phyloP scores from a whole-genome alignment of 495 filamentous ascomycete species.

The Cryomyces minteri region DNA sequence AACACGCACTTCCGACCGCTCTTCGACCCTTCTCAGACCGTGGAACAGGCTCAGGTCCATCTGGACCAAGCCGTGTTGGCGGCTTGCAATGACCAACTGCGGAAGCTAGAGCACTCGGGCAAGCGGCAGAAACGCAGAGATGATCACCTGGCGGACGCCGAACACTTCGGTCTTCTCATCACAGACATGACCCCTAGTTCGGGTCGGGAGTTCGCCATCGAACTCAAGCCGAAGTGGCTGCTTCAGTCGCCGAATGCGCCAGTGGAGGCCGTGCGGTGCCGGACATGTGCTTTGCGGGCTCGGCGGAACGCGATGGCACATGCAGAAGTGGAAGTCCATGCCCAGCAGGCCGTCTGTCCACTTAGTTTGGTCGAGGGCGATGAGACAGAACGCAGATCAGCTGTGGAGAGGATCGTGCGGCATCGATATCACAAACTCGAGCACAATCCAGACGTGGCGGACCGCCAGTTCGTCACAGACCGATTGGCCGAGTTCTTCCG shows the following conservation, averaged over 20 bases:
- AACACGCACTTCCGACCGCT: too few species aligned
- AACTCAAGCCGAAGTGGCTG: slow-evolving; percentile 96
- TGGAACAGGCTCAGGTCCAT: background rate
- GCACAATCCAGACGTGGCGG: too few species aligned
- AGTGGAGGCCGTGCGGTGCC: slow-evolving; percentile 42
- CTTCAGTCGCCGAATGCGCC: slow-evolving; percentile 67
- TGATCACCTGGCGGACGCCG: slow-evolving; percentile 6
- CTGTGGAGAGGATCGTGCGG: background rate
- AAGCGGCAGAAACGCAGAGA: slow-evolving; percentile 1
- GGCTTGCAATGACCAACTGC: background rate
- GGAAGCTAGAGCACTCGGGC: background rate
- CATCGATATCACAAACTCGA: background rate
- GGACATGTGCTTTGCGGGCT: slow-evolving; percentile 66
- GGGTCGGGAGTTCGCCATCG: slow-evolving; percentile 23
- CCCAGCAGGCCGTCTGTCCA: slow-evolving; percentile 29
- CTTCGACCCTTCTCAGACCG: too few species aligned
- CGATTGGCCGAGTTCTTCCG: background rate
- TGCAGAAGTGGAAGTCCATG: slow-evolving; percentile 1
- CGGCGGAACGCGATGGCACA: slow-evolving; percentile 23
- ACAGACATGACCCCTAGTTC: slow-evolving; percentile 54
- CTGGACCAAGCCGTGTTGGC: background rate
- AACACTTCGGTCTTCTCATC: slow-evolving; percentile 51
- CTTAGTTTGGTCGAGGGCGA: slow-evolving; percentile 28
- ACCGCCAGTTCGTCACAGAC: background rate
- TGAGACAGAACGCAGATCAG: background rate